These are phyloP conservation scores for Glycine soja DNA, from an alignment of 306 rosid genomes.

Conservation along the genomic window DNA sequence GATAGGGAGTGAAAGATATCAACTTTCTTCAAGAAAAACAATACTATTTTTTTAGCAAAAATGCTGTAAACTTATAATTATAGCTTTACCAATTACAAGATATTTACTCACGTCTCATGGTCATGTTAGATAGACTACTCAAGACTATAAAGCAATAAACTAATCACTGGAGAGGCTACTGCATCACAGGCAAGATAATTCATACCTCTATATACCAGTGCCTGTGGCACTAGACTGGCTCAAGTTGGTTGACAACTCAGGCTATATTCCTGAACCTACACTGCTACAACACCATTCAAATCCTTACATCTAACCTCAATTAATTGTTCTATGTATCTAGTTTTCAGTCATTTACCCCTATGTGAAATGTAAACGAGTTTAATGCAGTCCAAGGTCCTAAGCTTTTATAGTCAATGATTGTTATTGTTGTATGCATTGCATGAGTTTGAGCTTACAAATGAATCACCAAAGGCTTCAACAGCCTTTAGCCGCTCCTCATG, in stretches of 20 bases:
- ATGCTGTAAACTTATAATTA: background rate
- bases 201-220: conserved; percentile 14
- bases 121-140: conserved; percentile 30
- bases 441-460: conserved; percentile 74
- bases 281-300: conserved; percentile 18
- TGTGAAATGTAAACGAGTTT: conserved; percentile 28
- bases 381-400: conserved; percentile 25
- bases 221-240: conserved; percentile 6
- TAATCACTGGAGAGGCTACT: conserved; percentile 11
- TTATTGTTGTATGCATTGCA: conserved; percentile 24
- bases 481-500: conserved; percentile 98
- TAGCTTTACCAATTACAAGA: conserved; percentile 13
- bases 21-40: conserved; percentile 9
- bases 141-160: conserved; percentile 4
- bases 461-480: conserved; percentile 85
- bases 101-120: background rate
- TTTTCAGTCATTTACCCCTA: conserved; percentile 35
- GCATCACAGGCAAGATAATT: conserved; percentile 33
- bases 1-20: background rate
- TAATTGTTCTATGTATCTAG: conserved; percentile 19
- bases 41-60: background rate
- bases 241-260: conserved; percentile 32
- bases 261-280: conserved; percentile 22
- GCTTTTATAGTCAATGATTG: conserved; percentile 1
- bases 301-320: conserved; percentile 35